Percentiles rank a stretch among this genome's conserved stretches.
Evolutionary conservation across 2,329 filamentous ascomycete species (phyloP).

Genomic region (Curvularia hawaiiensis): DNA sequence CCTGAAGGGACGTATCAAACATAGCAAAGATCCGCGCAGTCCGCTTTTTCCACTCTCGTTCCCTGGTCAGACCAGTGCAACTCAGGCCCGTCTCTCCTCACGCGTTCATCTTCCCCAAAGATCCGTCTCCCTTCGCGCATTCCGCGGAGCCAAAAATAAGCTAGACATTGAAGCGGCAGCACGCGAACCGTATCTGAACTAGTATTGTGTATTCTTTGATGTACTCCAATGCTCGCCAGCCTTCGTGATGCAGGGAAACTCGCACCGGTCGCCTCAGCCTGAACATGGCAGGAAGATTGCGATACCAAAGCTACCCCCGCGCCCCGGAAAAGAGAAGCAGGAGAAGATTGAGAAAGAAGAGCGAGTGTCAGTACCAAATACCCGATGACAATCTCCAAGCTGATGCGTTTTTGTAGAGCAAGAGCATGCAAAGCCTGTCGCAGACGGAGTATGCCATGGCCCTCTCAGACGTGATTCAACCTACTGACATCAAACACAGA

Average conservation of each 20-base stretch:
- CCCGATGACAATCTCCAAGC: background rate
- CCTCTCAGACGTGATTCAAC: background rate
- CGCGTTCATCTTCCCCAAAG: background rate
- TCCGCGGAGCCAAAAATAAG: background rate
- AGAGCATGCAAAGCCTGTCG: conserved; percentile 34
- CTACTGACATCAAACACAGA: conserved; percentile 16
- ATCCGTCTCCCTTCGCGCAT: background rate
- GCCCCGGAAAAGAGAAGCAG: conserved; percentile 8
- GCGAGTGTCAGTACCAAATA: conserved; percentile 22
- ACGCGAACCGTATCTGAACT: conserved; percentile 6
- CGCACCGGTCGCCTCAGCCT: background rate
- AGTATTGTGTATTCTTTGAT: background rate
- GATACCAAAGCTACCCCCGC: conserved; percentile 19
- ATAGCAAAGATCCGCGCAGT: background rate
- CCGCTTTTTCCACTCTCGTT: background rate
- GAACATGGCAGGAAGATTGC: conserved; percentile 21
- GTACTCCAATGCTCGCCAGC: background rate
- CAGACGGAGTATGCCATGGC: conserved; percentile 24
- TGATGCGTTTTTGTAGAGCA: conserved; percentile 13
- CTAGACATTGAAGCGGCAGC: background rate
- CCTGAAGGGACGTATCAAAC: background rate
- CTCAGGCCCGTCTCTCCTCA: background rate
- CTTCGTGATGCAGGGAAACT: conserved; percentile 8
- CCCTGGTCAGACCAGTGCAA: background rate
- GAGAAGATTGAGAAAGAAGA: conserved; percentile 21